Conservation (phyloP, 164 flowering plant genomes). For the Aristolochia contorta region DNA sequence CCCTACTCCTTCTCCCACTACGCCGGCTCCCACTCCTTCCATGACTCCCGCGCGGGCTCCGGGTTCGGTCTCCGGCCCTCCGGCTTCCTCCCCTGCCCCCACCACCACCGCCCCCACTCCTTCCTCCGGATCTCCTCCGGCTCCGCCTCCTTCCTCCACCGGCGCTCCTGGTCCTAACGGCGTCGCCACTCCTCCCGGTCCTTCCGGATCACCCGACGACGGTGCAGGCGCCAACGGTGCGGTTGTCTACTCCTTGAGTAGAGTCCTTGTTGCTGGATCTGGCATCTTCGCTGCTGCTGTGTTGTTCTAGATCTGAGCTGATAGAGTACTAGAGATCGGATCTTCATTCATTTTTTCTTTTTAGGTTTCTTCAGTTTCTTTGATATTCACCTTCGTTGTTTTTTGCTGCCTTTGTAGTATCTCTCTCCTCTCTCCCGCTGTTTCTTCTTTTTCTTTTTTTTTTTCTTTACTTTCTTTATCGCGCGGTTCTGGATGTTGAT, state of each 20-base stretch:
- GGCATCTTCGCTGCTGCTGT: conserved; percentile 4
- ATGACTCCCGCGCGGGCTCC: not conserved
- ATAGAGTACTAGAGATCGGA: not conserved
- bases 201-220: not conserved
- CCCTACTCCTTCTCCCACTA: not conserved
- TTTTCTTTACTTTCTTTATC: not conserved
- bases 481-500: conserved; percentile 1
- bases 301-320: not conserved
- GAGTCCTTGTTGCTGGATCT: not conserved
- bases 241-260: not conserved
- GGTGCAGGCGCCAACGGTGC: not conserved
- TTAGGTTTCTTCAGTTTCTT: not conserved
- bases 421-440: not conserved
- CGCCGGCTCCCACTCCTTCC: not conserved
- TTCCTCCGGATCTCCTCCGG: not conserved
- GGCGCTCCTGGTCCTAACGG: not conserved
- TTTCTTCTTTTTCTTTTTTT: not conserved
- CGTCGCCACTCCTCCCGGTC: not conserved
- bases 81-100: not conserved
- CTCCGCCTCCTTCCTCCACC: not conserved
- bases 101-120: not conserved
- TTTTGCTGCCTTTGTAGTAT: not conserved
- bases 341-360: not conserved
- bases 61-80: not conserved
- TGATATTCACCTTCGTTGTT: not conserved